Evolutionary conservation across 2,329 filamentous ascomycete species (phyloP).

Genomic region (Zelopaecilomyces penicillatus): DNA sequence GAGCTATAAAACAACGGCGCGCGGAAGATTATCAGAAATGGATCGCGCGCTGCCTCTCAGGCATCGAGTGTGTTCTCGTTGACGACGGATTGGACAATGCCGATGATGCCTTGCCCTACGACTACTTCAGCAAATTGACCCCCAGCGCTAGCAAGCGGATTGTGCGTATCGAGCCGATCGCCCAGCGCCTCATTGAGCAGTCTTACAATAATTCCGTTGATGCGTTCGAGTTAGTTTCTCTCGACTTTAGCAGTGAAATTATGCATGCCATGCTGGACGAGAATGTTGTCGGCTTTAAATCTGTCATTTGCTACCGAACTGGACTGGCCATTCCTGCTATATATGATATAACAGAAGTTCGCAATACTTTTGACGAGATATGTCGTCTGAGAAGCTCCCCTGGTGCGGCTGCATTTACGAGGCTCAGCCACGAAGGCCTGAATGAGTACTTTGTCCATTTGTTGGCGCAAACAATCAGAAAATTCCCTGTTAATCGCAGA

Average conservation of each 20-base stretch:
- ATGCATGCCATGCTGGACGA: conserved; percentile 50
- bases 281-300: conserved; percentile 73
- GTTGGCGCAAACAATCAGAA: conserved; percentile 49
- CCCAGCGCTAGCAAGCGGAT: conserved; percentile 60
- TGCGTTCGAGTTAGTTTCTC: conserved; percentile 26
- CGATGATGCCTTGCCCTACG: conserved; percentile 48
- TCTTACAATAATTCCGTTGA: conserved; percentile 23
- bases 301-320: conserved; percentile 71
- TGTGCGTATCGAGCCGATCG: conserved; percentile 67
- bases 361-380: conserved; percentile 22
- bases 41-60: conserved; percentile 56
- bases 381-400: conserved; percentile 6
- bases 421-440: conserved; percentile 54
- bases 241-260: conserved; percentile 37
- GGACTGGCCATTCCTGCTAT: conserved; percentile 52
- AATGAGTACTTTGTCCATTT: conserved; percentile 63
- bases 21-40: conserved; percentile 45
- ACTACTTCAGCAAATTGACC: conserved; percentile 60
- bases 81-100: conserved; percentile 62
- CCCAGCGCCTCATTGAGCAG: conserved; percentile 50
- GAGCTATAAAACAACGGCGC: conserved; percentile 33
- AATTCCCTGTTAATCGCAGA: conserved; percentile 33
- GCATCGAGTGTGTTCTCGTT: conserved; percentile 67
- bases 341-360: conserved; percentile 33
- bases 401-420: conserved; percentile 29